phyloP scores from a whole-genome alignment of 1,284 basidiomycete species.

The Leccinum angustisporum region DNA sequence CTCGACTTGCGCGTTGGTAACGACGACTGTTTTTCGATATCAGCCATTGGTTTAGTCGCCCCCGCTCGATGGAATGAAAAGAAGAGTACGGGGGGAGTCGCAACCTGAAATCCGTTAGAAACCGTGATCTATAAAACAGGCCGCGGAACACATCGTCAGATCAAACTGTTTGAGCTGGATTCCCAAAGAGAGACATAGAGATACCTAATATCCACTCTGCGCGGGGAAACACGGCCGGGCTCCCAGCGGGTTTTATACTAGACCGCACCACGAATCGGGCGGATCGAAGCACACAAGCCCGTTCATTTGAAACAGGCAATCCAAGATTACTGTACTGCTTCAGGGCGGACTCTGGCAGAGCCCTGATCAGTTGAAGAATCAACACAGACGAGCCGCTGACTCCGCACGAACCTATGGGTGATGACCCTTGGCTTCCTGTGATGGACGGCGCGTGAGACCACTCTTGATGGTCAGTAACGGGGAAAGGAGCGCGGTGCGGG shows the following conservation, averaged over 20 bases:
- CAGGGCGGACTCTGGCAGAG: not conserved
- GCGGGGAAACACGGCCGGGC: slow-evolving; percentile 5
- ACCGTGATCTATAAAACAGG: slow-evolving; percentile 31
- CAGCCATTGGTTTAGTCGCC: slow-evolving; percentile 23
- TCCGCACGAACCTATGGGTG: slow-evolving; percentile 2
- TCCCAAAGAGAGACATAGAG: slow-evolving; percentile 25
- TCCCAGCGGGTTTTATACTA: slow-evolving; percentile 15
- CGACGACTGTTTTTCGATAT: slow-evolving; percentile 31
- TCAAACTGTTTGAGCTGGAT: slow-evolving; percentile 25
- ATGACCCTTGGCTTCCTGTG: not conserved
- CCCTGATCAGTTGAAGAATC: not conserved
- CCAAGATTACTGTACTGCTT: slow-evolving; percentile 1
- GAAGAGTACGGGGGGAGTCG: slow-evolving; percentile 14
- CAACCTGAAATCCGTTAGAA: slow-evolving; percentile 5
- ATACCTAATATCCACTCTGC: slow-evolving; percentile 16
- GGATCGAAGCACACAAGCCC: slow-evolving; percentile 3
- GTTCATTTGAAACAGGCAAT: slow-evolving; percentile 4
- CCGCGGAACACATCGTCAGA: slow-evolving; percentile 18
- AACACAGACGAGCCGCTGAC: slow-evolving; percentile 1
- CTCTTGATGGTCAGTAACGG: not conserved
- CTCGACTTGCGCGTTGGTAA: slow-evolving; percentile 23
- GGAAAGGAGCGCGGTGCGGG: not conserved
- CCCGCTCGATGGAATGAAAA: slow-evolving; percentile 8
- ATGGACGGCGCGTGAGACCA: not conserved
- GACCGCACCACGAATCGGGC: slow-evolving; percentile 10